Evolutionary conservation across 768 basidiomycete species (phyloP), one percentile per base, ranked within the genome.

Genomic region (Tylopilus balloui): DNA sequence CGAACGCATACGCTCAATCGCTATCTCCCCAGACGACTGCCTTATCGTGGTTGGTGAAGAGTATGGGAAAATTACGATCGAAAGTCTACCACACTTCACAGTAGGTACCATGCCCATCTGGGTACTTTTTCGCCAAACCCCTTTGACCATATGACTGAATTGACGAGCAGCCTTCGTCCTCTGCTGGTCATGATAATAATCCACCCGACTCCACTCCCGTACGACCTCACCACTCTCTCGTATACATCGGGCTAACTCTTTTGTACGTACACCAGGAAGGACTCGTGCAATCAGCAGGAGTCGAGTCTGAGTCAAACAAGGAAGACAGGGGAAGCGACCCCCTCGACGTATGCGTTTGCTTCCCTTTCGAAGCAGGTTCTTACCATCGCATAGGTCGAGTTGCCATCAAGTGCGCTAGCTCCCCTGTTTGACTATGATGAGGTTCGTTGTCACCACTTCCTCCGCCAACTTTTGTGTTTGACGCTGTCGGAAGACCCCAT

Each of bases 361-460:
- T n/a, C 24, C 10, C 10, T 6, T 32, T 39, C 21, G 20, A 37
- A 21, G 35, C 24, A 4, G 7, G 12, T 17, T 8, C 29, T 38
- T 5, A 31, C 3, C 0, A 19, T 14, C 3, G 2, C 13, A 29
- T 25, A 51, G 46, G n/a, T 11, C 7, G 46, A 37, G 7, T 10
- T 42, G 12, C 40, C 46, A 7, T n/a, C 45, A 3, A 37, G 13
- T 6, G 3, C 32, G 3, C 37, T 42, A 0, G n/a, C 19, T 0
- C n/a, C 29, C 10, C 12, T 12, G 0, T 52, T 52, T 12, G n/a
- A 50, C 42, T 43, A 32, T n/a, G 48, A 50, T 1, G 27, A 50
- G 24, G 48, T 17, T n/a, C n/a, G n/a, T n/a, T n/a, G n/a, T n/a
- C n/a, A n/a, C 10, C 2, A 14, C 20, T 14, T 5, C n/a, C n/a